Percentiles rank a stretch among this genome's conserved stretches.
phyloP scores from a whole-genome alignment of 495 filamentous ascomycete genomes.

The Delitschia confertaspora region DNA sequence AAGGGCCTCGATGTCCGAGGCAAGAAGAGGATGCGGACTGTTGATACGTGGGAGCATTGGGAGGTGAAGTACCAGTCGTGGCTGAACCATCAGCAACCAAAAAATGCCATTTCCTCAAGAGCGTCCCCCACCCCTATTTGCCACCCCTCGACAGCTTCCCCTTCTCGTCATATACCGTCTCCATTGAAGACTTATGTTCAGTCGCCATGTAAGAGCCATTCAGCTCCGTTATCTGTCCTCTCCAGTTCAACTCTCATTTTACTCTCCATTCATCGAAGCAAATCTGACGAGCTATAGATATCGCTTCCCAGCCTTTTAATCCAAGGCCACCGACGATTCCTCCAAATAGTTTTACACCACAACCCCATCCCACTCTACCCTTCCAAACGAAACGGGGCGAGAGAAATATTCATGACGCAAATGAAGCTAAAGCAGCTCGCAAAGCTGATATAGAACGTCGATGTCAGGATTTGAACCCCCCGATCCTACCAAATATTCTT shows the following conservation, averaged over 20 bases:
- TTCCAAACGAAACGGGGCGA: conserved; percentile 27
- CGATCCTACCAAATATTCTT: conserved; percentile 49
- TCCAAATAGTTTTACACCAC: conserved; percentile 8
- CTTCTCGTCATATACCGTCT: neutral
- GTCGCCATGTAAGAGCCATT: no score
- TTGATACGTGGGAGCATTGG: conserved; percentile 63
- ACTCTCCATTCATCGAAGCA: neutral
- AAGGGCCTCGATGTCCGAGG: conserved; percentile 58
- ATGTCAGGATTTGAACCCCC: conserved; percentile 52
- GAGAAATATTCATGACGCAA: conserved; percentile 39
- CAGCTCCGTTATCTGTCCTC: no score
- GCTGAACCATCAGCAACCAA: conserved; percentile 16
- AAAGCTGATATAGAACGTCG: conserved; percentile 60
- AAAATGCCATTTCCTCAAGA: conserved; percentile 36
- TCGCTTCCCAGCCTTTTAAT: neutral
- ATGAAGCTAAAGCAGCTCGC: conserved; percentile 50
- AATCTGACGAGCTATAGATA: neutral
- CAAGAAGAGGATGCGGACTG: conserved; percentile 47
- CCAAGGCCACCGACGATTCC: conserved; percentile 15
- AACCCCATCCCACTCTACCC: conserved; percentile 4
- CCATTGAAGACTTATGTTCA: neutral
- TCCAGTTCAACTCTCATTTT: no score
- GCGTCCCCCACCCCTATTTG: conserved; percentile 30
- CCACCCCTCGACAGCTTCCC: neutral
- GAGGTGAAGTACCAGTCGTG: conserved; percentile 37